Conservation (phyloP, 2,329 filamentous ascomycete genomes). For the Exophiala sideris region DNA sequence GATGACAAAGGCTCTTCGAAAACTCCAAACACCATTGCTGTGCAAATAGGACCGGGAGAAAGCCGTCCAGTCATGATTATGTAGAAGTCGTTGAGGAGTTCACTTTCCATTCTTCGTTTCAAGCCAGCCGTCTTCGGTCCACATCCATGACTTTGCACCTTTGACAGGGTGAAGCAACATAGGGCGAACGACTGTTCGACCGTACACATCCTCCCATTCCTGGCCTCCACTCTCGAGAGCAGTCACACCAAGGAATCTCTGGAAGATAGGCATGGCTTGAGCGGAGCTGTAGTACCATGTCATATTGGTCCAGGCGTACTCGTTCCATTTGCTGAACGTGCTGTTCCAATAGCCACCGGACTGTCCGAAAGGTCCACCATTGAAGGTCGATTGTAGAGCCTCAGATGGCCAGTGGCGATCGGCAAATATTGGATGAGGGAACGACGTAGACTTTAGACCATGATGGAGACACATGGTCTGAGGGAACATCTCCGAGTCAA, state of each 20-base stretch:
- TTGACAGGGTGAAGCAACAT: constrained; percentile 36
- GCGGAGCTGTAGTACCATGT: constrained; percentile 36
- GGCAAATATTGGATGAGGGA: constrained; percentile 75
- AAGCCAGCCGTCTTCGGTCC: constrained; percentile 26
- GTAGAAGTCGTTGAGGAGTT: neutral
- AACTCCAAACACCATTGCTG: constrained; percentile 23
- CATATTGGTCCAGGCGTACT: constrained; percentile 34
- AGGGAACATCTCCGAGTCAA: constrained; percentile 77
- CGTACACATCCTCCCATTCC: constrained; percentile 33
- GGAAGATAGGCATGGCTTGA: constrained; percentile 33
- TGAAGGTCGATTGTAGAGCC: constrained; percentile 33
- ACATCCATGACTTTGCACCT: constrained; percentile 35
- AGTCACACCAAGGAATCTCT: constrained; percentile 32
- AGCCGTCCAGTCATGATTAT: neutral
- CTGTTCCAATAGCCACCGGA: constrained; percentile 34
- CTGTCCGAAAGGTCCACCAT: constrained; percentile 33
- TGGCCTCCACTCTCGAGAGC: constrained; percentile 28
- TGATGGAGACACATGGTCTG: constrained; percentile 71
- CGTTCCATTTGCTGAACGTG: constrained; percentile 35
- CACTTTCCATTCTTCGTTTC: constrained; percentile 27
- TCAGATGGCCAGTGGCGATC: constrained; percentile 63
- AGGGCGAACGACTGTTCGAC: constrained; percentile 30
- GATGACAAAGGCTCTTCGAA: constrained; percentile 7
- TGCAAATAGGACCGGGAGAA: constrained; percentile 7
- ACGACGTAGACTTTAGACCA: constrained; percentile 74